Conservation (phyloP, 352 stramenopile species). For the Pythium diclinum region DNA sequence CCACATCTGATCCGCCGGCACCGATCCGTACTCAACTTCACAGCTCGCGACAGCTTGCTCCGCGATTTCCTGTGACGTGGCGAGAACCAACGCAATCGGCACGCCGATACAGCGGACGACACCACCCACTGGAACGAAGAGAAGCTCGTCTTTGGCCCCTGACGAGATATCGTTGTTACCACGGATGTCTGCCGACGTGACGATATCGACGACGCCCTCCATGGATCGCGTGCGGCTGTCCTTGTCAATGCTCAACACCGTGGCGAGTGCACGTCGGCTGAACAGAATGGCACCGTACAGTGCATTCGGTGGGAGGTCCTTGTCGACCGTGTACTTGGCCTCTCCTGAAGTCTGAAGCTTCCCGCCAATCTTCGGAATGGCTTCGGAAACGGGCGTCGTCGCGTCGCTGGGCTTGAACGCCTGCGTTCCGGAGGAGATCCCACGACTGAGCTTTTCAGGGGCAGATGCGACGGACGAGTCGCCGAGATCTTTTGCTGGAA, state of each 20-base stretch:
- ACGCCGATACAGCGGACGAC: constrained; percentile 38
- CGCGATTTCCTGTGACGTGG: constrained; percentile 31
- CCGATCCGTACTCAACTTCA: constrained; percentile 30
- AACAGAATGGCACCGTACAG: constrained; percentile 41
- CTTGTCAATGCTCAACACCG: constrained; percentile 31
- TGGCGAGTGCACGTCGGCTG: constrained; percentile 19
- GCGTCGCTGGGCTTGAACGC: constrained; percentile 27
- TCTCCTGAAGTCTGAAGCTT: constrained; percentile 45
- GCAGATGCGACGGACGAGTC: constrained; percentile 24
- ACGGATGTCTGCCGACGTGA: constrained; percentile 34
- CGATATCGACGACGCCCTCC: constrained; percentile 37
- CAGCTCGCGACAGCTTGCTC: constrained; percentile 29
- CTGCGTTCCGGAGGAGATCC: constrained; percentile 29
- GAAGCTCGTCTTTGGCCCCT: constrained; percentile 27
- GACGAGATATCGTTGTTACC: constrained; percentile 32
- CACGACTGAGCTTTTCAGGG: constrained; percentile 16
- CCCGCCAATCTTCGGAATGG: constrained; percentile 37
- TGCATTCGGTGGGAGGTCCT: constrained; percentile 17
- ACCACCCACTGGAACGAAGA: constrained; percentile 45
- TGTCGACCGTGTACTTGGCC: constrained; percentile 42
- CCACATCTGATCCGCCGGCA: constrained; percentile 32
- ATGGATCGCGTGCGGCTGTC: constrained; percentile 21
- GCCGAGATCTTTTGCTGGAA: constrained; percentile 5
- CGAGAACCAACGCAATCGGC: constrained; percentile 43
- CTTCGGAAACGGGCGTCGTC: constrained; percentile 30